phyloP scores from a whole-genome alignment of 2,329 filamentous ascomycete genomes.

The Talaromyces atroroseus region DNA sequence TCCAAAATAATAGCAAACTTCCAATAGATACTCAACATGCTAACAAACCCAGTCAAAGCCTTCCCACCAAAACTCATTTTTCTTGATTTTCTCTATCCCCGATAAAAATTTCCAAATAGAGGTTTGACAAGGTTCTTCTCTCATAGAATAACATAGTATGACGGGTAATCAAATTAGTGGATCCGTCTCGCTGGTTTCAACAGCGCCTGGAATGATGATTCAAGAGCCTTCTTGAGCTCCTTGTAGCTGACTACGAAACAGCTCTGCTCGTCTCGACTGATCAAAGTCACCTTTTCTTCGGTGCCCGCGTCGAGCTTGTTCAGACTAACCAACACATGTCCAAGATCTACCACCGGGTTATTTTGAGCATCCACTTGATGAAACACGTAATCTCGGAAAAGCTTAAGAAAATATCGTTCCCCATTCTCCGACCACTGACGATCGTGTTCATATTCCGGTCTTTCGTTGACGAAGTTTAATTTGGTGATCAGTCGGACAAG shows the following conservation, averaged over 20 bases:
- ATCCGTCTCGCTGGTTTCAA: constrained; percentile 38
- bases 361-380: constrained; percentile 87
- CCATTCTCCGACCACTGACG: constrained; percentile 84
- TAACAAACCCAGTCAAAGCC: neutral
- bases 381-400: constrained; percentile 96
- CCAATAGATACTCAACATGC: neutral
- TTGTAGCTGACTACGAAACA: constrained; percentile 84
- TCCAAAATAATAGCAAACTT: neutral
- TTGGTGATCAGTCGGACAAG: constrained; percentile 76
- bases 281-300: constrained; percentile 78
- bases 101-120: neutral
- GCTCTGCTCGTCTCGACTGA: constrained; percentile 85
- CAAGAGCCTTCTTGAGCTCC: constrained; percentile 67
- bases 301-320: constrained; percentile 90
- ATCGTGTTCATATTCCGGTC: constrained; percentile 75
- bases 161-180: constrained; percentile 19
- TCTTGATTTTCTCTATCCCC: neutral
- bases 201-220: constrained; percentile 57
- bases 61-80: neutral
- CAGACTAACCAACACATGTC: constrained; percentile 77
- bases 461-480: constrained; percentile 80
- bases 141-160: neutral
- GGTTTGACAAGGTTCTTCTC: neutral
- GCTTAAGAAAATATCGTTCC: constrained; percentile 84
- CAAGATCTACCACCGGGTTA: constrained; percentile 76